phyloP scores from a whole-genome alignment of 768 basidiomycete species.

The Russula emetica region DNA sequence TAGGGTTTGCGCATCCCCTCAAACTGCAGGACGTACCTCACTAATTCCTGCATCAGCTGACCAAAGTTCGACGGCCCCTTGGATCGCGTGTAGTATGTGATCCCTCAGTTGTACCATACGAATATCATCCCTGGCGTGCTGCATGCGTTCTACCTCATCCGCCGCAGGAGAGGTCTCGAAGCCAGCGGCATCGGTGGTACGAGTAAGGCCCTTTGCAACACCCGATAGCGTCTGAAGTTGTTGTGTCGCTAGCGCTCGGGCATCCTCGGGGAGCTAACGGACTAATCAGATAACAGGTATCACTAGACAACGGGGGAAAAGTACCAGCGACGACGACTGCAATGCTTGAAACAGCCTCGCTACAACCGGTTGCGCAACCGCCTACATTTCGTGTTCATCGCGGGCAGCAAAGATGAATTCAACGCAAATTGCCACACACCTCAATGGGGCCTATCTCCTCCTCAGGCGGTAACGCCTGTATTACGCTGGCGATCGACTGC shows the following conservation, averaged over 20 bases:
- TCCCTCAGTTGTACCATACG: slow-evolving; percentile 60
- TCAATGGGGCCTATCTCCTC: slow-evolving; percentile 77
- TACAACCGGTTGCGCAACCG: slow-evolving; percentile 72
- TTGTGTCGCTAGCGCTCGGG: slow-evolving; percentile 57
- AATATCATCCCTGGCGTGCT: slow-evolving; percentile 58
- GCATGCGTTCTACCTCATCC: slow-evolving; percentile 51
- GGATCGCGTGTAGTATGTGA: slow-evolving; percentile 57
- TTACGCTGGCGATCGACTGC: slow-evolving; percentile 89
- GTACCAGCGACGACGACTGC: slow-evolving; percentile 50
- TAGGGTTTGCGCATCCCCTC: background rate
- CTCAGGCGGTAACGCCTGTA: slow-evolving; percentile 78
- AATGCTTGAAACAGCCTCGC: slow-evolving; percentile 62
- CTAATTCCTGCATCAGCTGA: slow-evolving; percentile 71
- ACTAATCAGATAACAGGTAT: background rate
- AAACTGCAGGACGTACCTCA: slow-evolving; percentile 50
- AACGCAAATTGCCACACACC: slow-evolving; percentile 37
- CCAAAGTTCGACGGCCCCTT: slow-evolving; percentile 67
- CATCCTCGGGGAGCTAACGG: slow-evolving; percentile 64
- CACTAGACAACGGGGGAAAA: slow-evolving; percentile 22
- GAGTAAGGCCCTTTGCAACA: slow-evolving; percentile 82
- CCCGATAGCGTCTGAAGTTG: slow-evolving; percentile 81
- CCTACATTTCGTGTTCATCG: slow-evolving; percentile 38
- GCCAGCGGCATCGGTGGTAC: slow-evolving; percentile 62
- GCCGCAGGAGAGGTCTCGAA: slow-evolving; percentile 54
- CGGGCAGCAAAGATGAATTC: background rate